These are phyloP conservation scores for Eucalyptus shirleyi DNA, from an alignment of 345 rosid genomes.

Conservation along the genomic window DNA sequence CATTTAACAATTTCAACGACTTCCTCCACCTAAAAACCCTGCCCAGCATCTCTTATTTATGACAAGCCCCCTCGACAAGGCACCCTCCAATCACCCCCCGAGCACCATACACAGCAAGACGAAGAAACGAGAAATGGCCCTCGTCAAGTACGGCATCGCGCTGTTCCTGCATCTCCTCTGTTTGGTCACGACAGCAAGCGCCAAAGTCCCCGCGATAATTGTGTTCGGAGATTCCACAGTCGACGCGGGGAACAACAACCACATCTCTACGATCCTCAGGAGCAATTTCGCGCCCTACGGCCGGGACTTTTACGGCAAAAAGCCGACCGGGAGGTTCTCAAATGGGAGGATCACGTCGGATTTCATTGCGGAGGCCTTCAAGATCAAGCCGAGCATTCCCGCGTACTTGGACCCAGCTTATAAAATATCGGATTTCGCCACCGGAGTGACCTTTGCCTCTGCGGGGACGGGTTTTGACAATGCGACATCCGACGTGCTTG, in stretches of 20 bases:
- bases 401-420: conserved; percentile 49
- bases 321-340: conserved; percentile 48
- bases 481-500: conserved; percentile 41
- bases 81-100: not conserved
- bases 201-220: conserved; percentile 38
- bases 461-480: conserved; percentile 56
- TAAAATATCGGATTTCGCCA: conserved; percentile 38
- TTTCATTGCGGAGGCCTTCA: conserved; percentile 40
- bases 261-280: conserved; percentile 32
- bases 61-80: not conserved
- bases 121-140: not conserved
- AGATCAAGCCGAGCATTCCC: conserved; percentile 38
- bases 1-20: not conserved
- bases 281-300: conserved; percentile 55
- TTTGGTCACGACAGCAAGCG: not conserved
- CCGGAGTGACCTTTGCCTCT: conserved; percentile 59
- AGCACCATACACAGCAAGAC: not conserved
- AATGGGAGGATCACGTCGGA: conserved; percentile 50
- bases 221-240: conserved; percentile 65
- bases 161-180: not conserved
- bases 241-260: conserved; percentile 55
- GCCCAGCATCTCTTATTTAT: not conserved
- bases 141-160: not conserved
- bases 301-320: conserved; percentile 37
- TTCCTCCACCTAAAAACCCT: not conserved